phyloP scores from a whole-genome alignment of 169 alveolate genomes.

The Eimeria maxima region DNA sequence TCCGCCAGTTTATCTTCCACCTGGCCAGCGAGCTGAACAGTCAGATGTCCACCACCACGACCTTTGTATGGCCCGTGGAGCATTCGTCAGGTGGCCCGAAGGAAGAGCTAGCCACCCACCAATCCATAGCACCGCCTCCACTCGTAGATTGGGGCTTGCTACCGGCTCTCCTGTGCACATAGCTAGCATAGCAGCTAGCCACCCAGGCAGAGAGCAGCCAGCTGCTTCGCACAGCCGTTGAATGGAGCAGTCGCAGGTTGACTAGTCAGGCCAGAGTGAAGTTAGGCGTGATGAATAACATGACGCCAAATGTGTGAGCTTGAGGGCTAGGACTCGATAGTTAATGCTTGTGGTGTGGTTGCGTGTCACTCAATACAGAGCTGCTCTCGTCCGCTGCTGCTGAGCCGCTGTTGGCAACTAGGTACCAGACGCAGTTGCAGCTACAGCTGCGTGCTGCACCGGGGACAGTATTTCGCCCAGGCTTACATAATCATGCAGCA shows the following conservation, averaged over 20 bases:
- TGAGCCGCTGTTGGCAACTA: conserved; percentile 47
- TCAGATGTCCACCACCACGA: neutral
- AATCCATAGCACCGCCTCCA: neutral
- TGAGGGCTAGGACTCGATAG: neutral
- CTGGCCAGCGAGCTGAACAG: neutral
- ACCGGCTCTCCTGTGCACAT: neutral
- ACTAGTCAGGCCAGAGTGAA: neutral
- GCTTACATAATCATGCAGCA: conserved; percentile 1
- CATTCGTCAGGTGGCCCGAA: neutral
- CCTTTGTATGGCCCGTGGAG: neutral
- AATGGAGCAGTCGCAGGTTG: neutral
- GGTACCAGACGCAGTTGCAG: conserved; percentile 38
- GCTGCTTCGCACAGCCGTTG: neutral
- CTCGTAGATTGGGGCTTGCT: neutral
- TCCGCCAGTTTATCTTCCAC: neutral
- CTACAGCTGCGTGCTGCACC: conserved; percentile 37
- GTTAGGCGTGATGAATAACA: too few species aligned
- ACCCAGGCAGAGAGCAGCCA: neutral
- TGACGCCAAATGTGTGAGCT: neutral
- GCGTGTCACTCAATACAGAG: conserved; percentile 1
- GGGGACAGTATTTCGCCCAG: neutral
- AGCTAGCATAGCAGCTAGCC: neutral
- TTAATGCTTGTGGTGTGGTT: neutral
- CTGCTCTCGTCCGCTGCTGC: conserved; percentile 17
- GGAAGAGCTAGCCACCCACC: neutral